Evolutionary conservation across 495 filamentous ascomycete species (phyloP), one percentile per base, ranked within the genome.

Genomic region (Talaromyces liani): DNA sequence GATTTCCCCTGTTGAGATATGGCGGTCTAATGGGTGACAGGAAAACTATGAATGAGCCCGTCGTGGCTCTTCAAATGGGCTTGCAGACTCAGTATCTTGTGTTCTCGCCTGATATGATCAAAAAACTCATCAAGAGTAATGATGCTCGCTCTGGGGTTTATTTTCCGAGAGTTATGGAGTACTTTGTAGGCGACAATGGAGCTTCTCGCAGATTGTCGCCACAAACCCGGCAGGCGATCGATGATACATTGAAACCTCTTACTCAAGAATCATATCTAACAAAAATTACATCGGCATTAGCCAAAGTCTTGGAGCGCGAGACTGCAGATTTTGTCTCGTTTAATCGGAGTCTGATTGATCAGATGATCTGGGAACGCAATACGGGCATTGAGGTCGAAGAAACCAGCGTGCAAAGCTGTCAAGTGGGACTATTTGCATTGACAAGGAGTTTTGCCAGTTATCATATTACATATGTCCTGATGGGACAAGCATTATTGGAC

Each of bases 321-420:
- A 80, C 62, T 65, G 78, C 65, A 0, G 80, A 83, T 60, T 64
- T 90, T 33, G 82, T 88, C 27, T 83, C 81, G 6, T 87, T 86
- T 65, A 78, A 73, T 39, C 72, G 75, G n/a, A 85, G 84, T 54
- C 68, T 80, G 5, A 82, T 89, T 27, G 87, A 90, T 65, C 82
- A 87, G 65, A 75, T 75, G 61, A 72, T 71, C 0, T 89, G 87
- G 87, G 87, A 90, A 69, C 81, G 84, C 6, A 69, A 65, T 22
- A 77, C 75, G 22, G 66, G 73, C 4, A 74, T 80, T 2, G 68
- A 69, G 14, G 65, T 77, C 16, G 55, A 67, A 6, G 70, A 74
- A 0, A 69, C 76, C 24, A 71, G 73, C 61, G 63, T 69, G 45
- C 66, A 63, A 20, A 68, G 75, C 24, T 82, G 81, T 27, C 81